phyloP scores from a whole-genome alignment of 768 basidiomycete genomes.

The Hygrocybe punicea region DNA sequence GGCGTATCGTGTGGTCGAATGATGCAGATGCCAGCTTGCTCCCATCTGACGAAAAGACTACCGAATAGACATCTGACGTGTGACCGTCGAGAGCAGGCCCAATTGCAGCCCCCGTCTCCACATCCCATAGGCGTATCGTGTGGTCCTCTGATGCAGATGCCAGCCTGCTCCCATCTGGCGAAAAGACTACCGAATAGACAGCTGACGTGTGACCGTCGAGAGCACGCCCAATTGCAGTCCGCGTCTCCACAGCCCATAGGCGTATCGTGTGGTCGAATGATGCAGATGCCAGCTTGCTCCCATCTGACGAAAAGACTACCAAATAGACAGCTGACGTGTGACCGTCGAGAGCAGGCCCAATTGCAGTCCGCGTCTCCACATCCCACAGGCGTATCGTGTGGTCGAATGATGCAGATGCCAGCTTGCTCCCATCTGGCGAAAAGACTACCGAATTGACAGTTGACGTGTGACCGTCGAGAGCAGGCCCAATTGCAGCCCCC shows the following conservation, averaged over 20 bases:
- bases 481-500: neutral
- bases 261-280: slow-evolving; percentile 14
- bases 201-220: slow-evolving; percentile 8
- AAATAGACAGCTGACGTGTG: slow-evolving; percentile 8
- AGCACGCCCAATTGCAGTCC: neutral
- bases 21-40: too few relatives aligned
- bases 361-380: slow-evolving; percentile 3
- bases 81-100: too few relatives aligned
- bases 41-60: too few relatives aligned
- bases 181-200: slow-evolving; percentile 13
- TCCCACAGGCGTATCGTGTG: slow-evolving; percentile 3
- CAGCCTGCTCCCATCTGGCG: slow-evolving; percentile 12
- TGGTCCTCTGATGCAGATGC: neutral
- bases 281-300: slow-evolving; percentile 7
- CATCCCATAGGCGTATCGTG: too few relatives aligned
- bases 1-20: neutral
- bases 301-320: slow-evolving; percentile 18
- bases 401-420: neutral
- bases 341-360: slow-evolving; percentile 1
- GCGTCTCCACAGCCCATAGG: slow-evolving; percentile 10
- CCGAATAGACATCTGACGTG: too few relatives aligned
- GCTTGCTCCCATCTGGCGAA: neutral
- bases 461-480: neutral
- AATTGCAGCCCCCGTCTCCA: too few relatives aligned
- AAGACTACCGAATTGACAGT: slow-evolving; percentile 1